Conservation (phyloP, 768 basidiomycete genomes). For the Hygrocybe punicea region DNA sequence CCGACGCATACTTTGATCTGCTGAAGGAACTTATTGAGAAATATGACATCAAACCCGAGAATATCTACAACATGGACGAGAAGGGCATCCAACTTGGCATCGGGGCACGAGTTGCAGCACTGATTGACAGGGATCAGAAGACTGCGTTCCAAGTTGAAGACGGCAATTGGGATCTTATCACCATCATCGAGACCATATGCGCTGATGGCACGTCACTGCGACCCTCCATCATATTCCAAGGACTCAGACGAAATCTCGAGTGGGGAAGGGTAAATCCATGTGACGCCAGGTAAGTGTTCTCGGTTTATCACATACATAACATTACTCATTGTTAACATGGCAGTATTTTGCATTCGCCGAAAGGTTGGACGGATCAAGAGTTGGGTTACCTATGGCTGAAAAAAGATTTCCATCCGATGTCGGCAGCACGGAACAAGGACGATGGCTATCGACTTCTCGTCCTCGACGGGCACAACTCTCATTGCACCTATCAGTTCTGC, state of each 20-base stretch:
- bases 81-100: slow-evolving; percentile 29
- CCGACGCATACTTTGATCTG: slow-evolving; percentile 26
- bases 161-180: slow-evolving; percentile 40
- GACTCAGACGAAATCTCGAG: slow-evolving; percentile 6
- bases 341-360: slow-evolving; percentile 19
- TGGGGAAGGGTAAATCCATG: slow-evolving; percentile 18
- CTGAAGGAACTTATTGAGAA: slow-evolving; percentile 21
- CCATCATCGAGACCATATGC: slow-evolving; percentile 39
- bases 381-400: slow-evolving; percentile 22
- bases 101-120: slow-evolving; percentile 13
- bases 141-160: slow-evolving; percentile 21
- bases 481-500: neutral
- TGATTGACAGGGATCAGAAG: slow-evolving; percentile 20
- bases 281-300: slow-evolving; percentile 12
- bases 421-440: neutral
- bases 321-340: neutral
- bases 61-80: slow-evolving; percentile 35
- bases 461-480: neutral
- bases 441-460: neutral
- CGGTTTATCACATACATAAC: neutral
- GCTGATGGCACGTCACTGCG: slow-evolving; percentile 32
- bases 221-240: slow-evolving; percentile 9
- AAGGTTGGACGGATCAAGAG: slow-evolving; percentile 29
- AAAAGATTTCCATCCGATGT: slow-evolving; percentile 18
- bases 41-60: slow-evolving; percentile 23